phyloP scores from a whole-genome alignment of 352 stramenopile genomes.

The Phytophthora pinifolia region DNA sequence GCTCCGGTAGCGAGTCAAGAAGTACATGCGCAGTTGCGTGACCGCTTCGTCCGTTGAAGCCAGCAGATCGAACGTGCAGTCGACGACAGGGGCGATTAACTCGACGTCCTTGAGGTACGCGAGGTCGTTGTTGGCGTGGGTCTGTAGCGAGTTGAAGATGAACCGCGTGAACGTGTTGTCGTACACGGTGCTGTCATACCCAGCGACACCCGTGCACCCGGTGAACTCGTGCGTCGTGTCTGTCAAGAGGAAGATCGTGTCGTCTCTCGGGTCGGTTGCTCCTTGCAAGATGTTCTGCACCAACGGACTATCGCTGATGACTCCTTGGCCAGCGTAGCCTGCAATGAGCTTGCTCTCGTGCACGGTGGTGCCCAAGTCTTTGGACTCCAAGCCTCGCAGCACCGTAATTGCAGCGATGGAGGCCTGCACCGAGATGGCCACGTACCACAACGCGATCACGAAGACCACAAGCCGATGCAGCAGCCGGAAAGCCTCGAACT shows the following conservation, averaged over 20 bases:
- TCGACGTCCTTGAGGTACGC: slow-evolving; percentile 25
- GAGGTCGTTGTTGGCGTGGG: slow-evolving; percentile 22
- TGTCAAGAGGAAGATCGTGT: slow-evolving; percentile 37
- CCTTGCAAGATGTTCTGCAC: slow-evolving; percentile 22
- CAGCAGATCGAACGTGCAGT: slow-evolving; percentile 24
- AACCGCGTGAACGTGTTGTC: slow-evolving; percentile 25
- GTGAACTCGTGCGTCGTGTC: slow-evolving; percentile 9
- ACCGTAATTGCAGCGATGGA: slow-evolving; percentile 16
- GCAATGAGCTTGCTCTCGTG: slow-evolving; percentile 29
- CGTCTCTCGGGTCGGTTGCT: slow-evolving; percentile 24
- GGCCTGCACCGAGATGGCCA: slow-evolving; percentile 18
- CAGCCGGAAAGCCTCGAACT: slow-evolving; percentile 10
- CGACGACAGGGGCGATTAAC: slow-evolving; percentile 23
- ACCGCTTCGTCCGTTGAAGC: slow-evolving; percentile 12
- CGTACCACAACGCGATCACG: slow-evolving; percentile 26
- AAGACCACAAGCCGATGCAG: slow-evolving; percentile 21
- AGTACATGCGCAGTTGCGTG: slow-evolving; percentile 29
- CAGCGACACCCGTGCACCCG: slow-evolving; percentile 8
- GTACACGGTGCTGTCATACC: slow-evolving; percentile 27
- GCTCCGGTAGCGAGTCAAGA: slow-evolving; percentile 14
- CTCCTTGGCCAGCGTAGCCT: slow-evolving; percentile 22
- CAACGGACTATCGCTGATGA: slow-evolving; percentile 34
- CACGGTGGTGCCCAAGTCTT: slow-evolving; percentile 14
- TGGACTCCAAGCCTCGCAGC: slow-evolving; percentile 21
- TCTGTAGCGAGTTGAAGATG: slow-evolving; percentile 23